phyloP scores from a whole-genome alignment of 2,329 filamentous ascomycete species.

The Zymoseptoria ardabiliae region DNA sequence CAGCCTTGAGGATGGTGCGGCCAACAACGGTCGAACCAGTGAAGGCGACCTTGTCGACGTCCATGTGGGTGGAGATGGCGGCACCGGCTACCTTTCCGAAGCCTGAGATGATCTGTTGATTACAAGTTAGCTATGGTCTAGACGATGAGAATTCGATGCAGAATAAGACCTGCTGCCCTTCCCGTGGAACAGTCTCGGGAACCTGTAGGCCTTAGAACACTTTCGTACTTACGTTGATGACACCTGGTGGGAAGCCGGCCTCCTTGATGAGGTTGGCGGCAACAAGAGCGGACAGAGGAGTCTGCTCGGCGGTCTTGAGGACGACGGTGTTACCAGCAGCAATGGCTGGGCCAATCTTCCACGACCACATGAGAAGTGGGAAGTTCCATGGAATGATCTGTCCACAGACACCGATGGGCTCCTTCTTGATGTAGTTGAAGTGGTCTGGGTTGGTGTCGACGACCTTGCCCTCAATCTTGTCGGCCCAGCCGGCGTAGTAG shows the following conservation, averaged over 20 bases:
- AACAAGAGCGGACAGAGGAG: slow-evolving; percentile 61
- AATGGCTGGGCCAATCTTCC: slow-evolving; percentile 74
- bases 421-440: slow-evolving; percentile 75
- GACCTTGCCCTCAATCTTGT: slow-evolving; percentile 86
- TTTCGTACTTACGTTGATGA: no score
- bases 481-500: slow-evolving; percentile 85
- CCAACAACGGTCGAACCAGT: slow-evolving; percentile 70
- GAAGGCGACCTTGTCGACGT: slow-evolving; percentile 76
- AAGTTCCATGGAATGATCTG: slow-evolving; percentile 60
- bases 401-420: slow-evolving; percentile 63
- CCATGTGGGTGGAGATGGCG: slow-evolving; percentile 68
- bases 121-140: no score
- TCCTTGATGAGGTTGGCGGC: slow-evolving; percentile 61
- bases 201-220: no score
- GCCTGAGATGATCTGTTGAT: slow-evolving; percentile 68
- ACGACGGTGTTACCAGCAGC: slow-evolving; percentile 66
- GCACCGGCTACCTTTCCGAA: slow-evolving; percentile 73
- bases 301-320: slow-evolving; percentile 71
- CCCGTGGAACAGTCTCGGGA: no score
- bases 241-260: slow-evolving; percentile 71
- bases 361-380: slow-evolving; percentile 34
- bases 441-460: slow-evolving; percentile 70
- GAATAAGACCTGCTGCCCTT: no score
- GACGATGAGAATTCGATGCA: no score
- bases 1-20: slow-evolving; percentile 72